Evolutionary conservation across 2,329 filamentous ascomycete species (phyloP), one percentile per base, ranked within the genome.

Genomic region (Ciborinia camelliae): DNA sequence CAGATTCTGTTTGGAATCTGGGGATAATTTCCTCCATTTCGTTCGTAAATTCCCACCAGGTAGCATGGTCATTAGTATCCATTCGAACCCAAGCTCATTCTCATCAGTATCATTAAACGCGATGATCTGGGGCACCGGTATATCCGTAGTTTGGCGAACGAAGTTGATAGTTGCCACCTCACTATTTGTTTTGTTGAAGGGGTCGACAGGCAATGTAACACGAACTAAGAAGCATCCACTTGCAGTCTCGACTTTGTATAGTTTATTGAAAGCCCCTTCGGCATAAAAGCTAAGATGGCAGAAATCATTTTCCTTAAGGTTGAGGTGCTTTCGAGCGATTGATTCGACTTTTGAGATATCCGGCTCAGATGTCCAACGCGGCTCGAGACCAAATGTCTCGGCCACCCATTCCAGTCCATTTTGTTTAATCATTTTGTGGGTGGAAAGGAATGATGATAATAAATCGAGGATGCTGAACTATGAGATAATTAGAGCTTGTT

Each of bases 1-100:
- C 6, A 80, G 58, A 7, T 64, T 64, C 47, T 70, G 69, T 65
- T 80, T 80, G 14, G 73, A 67, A 4, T 66, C 66, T 68, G 73
- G 69, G 0, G 73, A 58, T 67, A 80, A 74, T 20, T 65, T 72
- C 6, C 74, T 71, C 75, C 75, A 78, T 41, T 68, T 70, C 69
- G 45, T 66, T 52, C 55, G 66, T 55, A 68, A 72, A 59, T 1
- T 67, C 69, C 7, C 67, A 0, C 65, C 65, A 48, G 35, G 35
- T 20, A 77, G 66, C 8, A 68, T 65, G 7, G 74, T 70, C 75
- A 79, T 77, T 15, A 79, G 59, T 12, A 79, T 79, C 77, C 77
- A 81, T 69, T 79, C 77, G 23, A 75, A 78, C 0, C 75, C 77
- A 35, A 79, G 71, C 28, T 74, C 69, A 39, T 78, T 79, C 1